Evolutionary conservation across 2,329 filamentous ascomycete genomes (phyloP), one percentile per base, ranked within the genome.

Genomic region (Fusarium sp.): DNA sequence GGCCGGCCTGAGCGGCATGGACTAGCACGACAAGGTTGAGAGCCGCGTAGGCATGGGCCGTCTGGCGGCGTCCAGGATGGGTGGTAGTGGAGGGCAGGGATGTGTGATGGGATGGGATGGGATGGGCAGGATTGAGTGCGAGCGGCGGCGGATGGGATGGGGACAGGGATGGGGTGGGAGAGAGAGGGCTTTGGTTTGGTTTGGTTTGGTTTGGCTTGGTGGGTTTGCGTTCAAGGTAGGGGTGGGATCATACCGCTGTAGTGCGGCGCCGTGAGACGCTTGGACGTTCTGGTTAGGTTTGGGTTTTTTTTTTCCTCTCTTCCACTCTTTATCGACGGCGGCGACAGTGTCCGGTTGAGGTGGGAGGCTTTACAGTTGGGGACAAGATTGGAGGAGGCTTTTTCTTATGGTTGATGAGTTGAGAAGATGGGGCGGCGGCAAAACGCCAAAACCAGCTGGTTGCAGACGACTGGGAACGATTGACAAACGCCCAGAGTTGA

Each of bases 1-100:
- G 74, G 74, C 76, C 76, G 76, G 77, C 64, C 76, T 73, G 74
- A 74, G 75, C 77, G 77, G 77, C 77, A 77, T 78, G 67, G 64
- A 59, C 76, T 78, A 78, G 68, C 62, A 75, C 72, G 75, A 78
- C 76, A 77, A 77, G 75, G 77, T 78, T 77, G 69, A 75, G 75
- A 78, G 77, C 77, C 77, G 77, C 77, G 76, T 77, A 78, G 76
- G 69, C 71, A 77, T 75, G 74, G 77, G 69, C 76, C 76, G 72
- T 78, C 72, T 63, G 47, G 60, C 69, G 69, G 75, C 68, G 67
- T 70, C 71, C 65, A 57, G 71, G 66, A 73, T 78, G 68, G 74
- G 74, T 76, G 72, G 70, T 60, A 72, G 42, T 25, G 42, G 42
- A 47, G 73, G 70, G 58, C 63, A 71, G 61, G 74, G 71, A 68